phyloP scores from a whole-genome alignment of 495 filamentous ascomycete species.

The Aspergillus biplanus region DNA sequence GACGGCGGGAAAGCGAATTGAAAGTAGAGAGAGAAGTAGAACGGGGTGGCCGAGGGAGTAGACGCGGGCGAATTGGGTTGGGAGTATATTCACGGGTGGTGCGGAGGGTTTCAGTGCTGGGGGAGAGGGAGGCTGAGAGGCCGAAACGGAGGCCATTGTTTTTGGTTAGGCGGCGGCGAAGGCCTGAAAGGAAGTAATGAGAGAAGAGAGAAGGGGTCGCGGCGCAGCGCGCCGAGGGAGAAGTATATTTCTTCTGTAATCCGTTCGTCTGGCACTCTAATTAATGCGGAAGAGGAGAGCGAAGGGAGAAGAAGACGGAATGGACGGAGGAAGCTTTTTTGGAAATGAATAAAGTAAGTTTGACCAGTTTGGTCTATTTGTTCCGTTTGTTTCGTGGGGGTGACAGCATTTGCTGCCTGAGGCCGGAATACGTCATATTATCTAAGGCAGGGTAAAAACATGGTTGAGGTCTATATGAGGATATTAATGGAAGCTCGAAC shows the following conservation, averaged over 20 bases:
- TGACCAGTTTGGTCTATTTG: slow-evolving; percentile 10
- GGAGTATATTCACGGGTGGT: slow-evolving; percentile 48
- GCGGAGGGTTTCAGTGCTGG: slow-evolving; percentile 26
- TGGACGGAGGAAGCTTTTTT: slow-evolving; percentile 1
- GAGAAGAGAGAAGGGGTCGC: neutral
- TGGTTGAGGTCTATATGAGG: neutral
- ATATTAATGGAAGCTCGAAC: neutral
- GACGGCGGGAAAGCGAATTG: slow-evolving; percentile 64
- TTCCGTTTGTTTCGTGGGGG: slow-evolving; percentile 18
- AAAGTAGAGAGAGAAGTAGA: slow-evolving; percentile 63
- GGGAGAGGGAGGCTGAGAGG: slow-evolving; percentile 21
- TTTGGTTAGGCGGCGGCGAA: neutral
- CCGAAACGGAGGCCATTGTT: slow-evolving; percentile 27
- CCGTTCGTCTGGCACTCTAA: neutral
- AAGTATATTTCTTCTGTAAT: neutral
- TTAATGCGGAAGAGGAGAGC: neutral
- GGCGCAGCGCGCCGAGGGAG: neutral
- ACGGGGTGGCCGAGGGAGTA: slow-evolving; percentile 68
- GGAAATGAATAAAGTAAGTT: slow-evolving; percentile 6
- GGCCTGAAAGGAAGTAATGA: neutral
- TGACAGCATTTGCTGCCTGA: slow-evolving; percentile 10
- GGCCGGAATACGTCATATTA: slow-evolving; percentile 6
- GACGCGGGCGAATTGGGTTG: slow-evolving; percentile 46
- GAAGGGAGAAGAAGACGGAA: neutral
- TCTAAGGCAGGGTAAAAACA: neutral